Conservation (phyloP, 2,329 filamentous ascomycete genomes). For the Fusarium odoratissimum region DNA sequence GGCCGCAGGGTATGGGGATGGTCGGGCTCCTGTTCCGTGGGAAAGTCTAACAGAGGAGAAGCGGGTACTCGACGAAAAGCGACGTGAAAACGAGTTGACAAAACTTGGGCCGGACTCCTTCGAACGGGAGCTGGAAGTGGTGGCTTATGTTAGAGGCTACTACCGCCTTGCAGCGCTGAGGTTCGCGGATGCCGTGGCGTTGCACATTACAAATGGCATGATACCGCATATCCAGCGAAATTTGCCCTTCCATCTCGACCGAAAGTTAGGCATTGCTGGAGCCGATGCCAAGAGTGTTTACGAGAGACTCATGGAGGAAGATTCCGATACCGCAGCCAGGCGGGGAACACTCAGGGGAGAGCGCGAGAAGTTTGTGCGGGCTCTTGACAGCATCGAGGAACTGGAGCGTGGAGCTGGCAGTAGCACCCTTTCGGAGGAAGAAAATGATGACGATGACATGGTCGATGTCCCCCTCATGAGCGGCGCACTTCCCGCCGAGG, state of each 20-base stretch:
- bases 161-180: constrained; percentile 74
- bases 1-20: constrained; percentile 49
- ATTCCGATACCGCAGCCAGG: constrained; percentile 55
- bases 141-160: constrained; percentile 74
- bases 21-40: constrained; percentile 52
- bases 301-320: constrained; percentile 61
- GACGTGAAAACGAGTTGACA: constrained; percentile 55
- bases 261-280: constrained; percentile 55
- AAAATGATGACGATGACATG: constrained; percentile 25
- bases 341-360: constrained; percentile 58
- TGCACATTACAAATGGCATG: constrained; percentile 61
- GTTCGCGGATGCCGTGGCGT: constrained; percentile 68
- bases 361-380: constrained; percentile 59
- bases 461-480: constrained; percentile 36
- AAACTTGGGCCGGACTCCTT: constrained; percentile 70
- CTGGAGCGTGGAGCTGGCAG: constrained; percentile 53
- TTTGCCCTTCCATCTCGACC: constrained; percentile 57
- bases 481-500: constrained; percentile 37
- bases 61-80: constrained; percentile 55
- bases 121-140: constrained; percentile 68
- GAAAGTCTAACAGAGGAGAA: constrained; percentile 62
- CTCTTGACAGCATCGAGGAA: constrained; percentile 58
- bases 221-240: constrained; percentile 57
- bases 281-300: constrained; percentile 49
- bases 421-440: constrained; percentile 30